phyloP scores from a whole-genome alignment of 345 rosid species.

The Populus pruinosa region DNA sequence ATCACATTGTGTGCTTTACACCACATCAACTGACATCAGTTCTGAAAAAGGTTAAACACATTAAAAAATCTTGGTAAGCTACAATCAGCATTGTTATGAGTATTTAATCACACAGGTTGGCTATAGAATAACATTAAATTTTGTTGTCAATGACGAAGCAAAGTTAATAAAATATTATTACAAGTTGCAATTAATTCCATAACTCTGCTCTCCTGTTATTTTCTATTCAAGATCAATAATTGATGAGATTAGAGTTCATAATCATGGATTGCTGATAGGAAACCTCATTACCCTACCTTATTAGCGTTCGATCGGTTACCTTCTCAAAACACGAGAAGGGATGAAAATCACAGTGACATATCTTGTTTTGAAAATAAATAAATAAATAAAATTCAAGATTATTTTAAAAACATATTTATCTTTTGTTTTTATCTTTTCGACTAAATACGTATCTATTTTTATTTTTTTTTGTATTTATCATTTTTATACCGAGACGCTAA shows the following conservation, averaged over 20 bases:
- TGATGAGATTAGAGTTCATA: background rate
- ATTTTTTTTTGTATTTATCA: no score
- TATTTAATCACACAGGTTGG: background rate
- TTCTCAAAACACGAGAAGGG: no score
- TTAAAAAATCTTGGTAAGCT: background rate
- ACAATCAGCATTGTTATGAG: background rate
- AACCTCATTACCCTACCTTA: background rate
- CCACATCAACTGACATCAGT: background rate
- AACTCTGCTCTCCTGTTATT: background rate
- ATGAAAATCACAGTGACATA: no score
- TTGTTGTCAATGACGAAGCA: background rate
- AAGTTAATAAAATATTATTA: background rate
- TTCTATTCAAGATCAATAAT: background rate
- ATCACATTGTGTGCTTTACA: background rate
- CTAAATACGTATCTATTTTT: no score
- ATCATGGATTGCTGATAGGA: background rate
- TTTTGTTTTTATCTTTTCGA: no score
- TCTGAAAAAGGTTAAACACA: background rate
- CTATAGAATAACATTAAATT: background rate
- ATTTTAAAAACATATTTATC: no score
- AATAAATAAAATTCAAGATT: no score
- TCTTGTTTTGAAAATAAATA: no score
- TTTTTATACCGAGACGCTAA: no score
- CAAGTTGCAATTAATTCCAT: background rate
- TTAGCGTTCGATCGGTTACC: no score